Conservation (phyloP, 495 filamentous ascomycete genomes). For the Penicillium psychrofluorescens region DNA sequence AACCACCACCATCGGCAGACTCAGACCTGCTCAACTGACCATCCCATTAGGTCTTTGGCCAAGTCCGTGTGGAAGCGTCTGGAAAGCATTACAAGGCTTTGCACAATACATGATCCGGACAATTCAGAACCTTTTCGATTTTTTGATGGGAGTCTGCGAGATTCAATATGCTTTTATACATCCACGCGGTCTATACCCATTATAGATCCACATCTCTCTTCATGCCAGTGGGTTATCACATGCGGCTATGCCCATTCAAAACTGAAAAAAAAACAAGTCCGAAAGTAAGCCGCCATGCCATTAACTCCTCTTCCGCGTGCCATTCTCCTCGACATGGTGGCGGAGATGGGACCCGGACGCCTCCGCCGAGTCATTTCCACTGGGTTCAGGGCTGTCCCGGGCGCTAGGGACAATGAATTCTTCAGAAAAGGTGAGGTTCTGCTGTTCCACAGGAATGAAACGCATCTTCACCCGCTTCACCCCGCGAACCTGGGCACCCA, state of each 20-base stretch:
- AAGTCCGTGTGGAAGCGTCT: no score
- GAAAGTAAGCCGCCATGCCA: not conserved
- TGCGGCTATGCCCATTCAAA: constrained; percentile 2
- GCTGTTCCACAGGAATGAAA: constrained; percentile 61
- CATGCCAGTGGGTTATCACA: constrained; percentile 10
- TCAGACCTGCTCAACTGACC: no score
- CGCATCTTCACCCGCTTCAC: constrained; percentile 74
- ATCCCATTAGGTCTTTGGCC: no score
- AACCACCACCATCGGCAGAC: no score
- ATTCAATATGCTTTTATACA: constrained; percentile 3
- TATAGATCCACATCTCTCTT: constrained; percentile 1
- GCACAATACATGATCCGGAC: no score
- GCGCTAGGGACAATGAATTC: constrained; percentile 71
- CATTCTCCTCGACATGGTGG: constrained; percentile 15
- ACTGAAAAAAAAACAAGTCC: not conserved
- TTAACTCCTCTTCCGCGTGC: constrained; percentile 17
- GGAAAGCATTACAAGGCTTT: no score
- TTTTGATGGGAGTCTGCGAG: not conserved
- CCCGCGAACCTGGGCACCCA: constrained; percentile 71
- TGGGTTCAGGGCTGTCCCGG: constrained; percentile 59
- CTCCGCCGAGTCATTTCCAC: constrained; percentile 29
- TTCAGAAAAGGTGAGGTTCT: constrained; percentile 51
- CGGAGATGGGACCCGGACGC: constrained; percentile 3
- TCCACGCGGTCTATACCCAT: constrained; percentile 9
- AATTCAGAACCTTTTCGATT: no score